Conservation (phyloP, 305 asterid species). For the Plantago coronopus region DNA sequence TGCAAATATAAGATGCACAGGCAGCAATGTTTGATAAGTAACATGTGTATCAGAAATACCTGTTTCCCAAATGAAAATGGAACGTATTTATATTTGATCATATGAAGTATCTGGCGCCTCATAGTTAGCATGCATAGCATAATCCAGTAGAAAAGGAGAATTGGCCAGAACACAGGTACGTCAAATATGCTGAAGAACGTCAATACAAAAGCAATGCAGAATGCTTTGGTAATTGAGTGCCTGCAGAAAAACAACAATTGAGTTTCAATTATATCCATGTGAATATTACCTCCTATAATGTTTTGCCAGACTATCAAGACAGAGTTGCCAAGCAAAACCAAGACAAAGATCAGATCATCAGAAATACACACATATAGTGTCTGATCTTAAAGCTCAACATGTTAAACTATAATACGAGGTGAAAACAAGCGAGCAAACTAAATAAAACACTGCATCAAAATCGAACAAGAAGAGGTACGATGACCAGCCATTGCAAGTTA, state of each 20-base stretch:
- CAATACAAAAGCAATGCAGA: constrained; percentile 55
- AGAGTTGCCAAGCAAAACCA: background rate
- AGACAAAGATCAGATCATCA: background rate
- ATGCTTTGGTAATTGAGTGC: constrained; percentile 63
- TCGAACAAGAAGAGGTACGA: background rate
- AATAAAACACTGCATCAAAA: background rate
- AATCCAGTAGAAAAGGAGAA: constrained; percentile 68
- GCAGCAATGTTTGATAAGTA: constrained; percentile 4
- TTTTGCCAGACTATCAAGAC: background rate
- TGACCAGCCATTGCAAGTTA: background rate
- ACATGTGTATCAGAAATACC: constrained; percentile 29
- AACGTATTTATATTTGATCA: constrained; percentile 63
- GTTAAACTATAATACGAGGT: background rate
- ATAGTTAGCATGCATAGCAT: constrained; percentile 47
- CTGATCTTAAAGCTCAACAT: background rate
- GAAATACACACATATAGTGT: background rate
- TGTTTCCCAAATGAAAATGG: constrained; percentile 63
- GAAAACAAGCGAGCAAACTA: background rate
- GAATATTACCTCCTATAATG: background rate
- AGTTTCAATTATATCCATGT: constrained; percentile 12
- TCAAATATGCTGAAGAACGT: constrained; percentile 59
- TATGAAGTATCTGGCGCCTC: constrained; percentile 56
- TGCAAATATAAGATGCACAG: constrained; percentile 1
- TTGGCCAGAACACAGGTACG: constrained; percentile 79
- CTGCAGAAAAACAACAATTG: constrained; percentile 31